Percentiles rank a stretch among this genome's conserved stretches.
Evolutionary conservation across 176 grass and related monocot species (phyloP).

Genomic region (Oryza meridionalis): DNA sequence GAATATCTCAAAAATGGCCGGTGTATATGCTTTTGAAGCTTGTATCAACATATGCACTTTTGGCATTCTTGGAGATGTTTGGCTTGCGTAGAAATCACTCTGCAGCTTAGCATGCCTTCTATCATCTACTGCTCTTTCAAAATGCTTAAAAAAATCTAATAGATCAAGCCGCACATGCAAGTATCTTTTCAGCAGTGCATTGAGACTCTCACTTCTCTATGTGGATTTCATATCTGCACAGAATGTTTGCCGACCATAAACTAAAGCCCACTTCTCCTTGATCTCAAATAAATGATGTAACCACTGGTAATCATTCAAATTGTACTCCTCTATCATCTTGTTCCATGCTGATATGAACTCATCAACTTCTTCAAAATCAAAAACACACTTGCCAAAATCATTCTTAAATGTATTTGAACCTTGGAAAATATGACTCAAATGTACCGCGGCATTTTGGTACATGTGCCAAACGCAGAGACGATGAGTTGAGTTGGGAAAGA

Average conservation of each 20-base stretch:
- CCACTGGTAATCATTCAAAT: no score
- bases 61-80: constrained; percentile 49
- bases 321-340: constrained; percentile 32
- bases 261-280: no score
- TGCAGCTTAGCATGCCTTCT: constrained; percentile 47
- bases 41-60: constrained; percentile 56
- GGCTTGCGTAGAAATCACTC: constrained; percentile 53
- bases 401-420: constrained; percentile 44
- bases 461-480: no score
- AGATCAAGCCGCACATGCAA: constrained; percentile 38
- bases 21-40: constrained; percentile 55
- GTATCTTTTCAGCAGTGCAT: constrained; percentile 52
- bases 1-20: constrained; percentile 61
- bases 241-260: no score
- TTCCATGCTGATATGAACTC: constrained; percentile 38
- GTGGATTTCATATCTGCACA: no score
- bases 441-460: no score
- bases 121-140: constrained; percentile 52
- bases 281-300: no score
- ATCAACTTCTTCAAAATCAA: constrained; percentile 38
- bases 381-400: constrained; percentile 39
- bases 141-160: constrained; percentile 57
- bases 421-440: no score
- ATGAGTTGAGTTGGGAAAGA: no score
- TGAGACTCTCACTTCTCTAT: no score